phyloP scores from a whole-genome alignment of 306 rosid genomes.

The Cucumis sativus region DNA sequence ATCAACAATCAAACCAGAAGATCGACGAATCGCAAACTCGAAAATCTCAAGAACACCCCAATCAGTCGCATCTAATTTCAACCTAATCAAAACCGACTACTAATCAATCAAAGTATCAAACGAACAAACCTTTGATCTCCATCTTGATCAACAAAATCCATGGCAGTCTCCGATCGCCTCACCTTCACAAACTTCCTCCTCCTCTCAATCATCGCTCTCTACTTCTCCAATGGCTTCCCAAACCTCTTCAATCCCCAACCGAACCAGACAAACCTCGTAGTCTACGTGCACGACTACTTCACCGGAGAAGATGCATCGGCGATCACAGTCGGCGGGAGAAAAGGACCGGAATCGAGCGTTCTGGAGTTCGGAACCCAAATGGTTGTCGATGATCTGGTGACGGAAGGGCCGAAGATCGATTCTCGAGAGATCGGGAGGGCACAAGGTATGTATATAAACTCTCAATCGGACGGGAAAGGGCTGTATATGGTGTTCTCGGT shows the following conservation, averaged over 20 bases:
- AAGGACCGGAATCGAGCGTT: constrained; percentile 30
- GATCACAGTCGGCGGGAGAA: constrained; percentile 31
- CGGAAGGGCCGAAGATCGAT: constrained; percentile 29
- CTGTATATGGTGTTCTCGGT: constrained; percentile 43
- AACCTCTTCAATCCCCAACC: neutral
- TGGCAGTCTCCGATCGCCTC: neutral
- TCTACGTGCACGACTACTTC: constrained; percentile 55
- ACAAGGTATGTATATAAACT: constrained; percentile 44
- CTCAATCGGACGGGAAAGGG: constrained; percentile 38
- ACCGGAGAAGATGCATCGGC: constrained; percentile 26
- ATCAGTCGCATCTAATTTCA: neutral
- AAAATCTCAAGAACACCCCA: neutral
- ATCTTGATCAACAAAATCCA: neutral
- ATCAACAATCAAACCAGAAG: neutral
- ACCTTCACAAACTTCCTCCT: neutral
- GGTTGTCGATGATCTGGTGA: constrained; percentile 40
- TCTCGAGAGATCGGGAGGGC: constrained; percentile 42
- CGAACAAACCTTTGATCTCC: neutral
- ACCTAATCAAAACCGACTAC: neutral
- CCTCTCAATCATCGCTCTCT: neutral
- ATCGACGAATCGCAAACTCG: neutral
- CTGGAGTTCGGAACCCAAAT: constrained; percentile 41
- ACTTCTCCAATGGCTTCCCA: neutral
- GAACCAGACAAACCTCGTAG: constrained; percentile 39
- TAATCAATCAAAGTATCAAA: neutral